Evolutionary conservation across 2,329 filamentous ascomycete species (phyloP).

Genomic region (Penicillium brasilianum): DNA sequence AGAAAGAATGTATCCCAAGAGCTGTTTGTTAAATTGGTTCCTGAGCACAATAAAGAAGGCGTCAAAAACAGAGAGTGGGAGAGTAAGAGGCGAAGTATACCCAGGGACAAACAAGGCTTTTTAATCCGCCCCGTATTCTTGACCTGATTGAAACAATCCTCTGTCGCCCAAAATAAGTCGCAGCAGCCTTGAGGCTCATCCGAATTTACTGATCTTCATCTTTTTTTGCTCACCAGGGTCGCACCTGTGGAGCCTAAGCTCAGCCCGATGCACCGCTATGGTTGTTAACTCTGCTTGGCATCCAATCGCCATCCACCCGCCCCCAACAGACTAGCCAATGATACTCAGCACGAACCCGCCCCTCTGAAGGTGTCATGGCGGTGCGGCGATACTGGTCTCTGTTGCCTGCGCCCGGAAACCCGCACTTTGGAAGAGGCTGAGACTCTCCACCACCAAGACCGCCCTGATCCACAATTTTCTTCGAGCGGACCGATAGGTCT

Average conservation of each 20-base stretch:
- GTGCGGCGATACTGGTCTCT: background rate
- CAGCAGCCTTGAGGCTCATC: background rate
- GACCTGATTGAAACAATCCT: background rate
- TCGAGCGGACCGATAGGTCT: background rate
- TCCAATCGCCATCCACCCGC: constrained; percentile 18
- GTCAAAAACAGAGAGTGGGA: background rate
- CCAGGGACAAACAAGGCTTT: background rate
- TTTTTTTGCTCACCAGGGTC: background rate
- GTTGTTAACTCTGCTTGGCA: background rate
- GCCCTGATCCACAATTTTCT: background rate
- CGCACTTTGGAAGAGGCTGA: background rate
- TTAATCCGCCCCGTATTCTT: background rate
- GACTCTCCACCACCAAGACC: background rate
- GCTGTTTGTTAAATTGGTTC: background rate
- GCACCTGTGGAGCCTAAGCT: background rate
- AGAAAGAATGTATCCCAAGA: background rate
- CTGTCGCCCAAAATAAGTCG: background rate
- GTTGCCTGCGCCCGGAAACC: constrained; percentile 1
- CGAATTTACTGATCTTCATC: background rate
- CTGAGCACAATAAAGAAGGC: background rate
- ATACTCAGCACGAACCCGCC: background rate
- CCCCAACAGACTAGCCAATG: constrained; percentile 11
- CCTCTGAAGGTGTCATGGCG: background rate
- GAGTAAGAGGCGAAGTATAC: background rate
- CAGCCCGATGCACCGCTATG: constrained; percentile 4